Evolutionary conservation across 2,329 filamentous ascomycete genomes (phyloP), one percentile per base, ranked within the genome.

Genomic region (Colletotrichum destructivum): DNA sequence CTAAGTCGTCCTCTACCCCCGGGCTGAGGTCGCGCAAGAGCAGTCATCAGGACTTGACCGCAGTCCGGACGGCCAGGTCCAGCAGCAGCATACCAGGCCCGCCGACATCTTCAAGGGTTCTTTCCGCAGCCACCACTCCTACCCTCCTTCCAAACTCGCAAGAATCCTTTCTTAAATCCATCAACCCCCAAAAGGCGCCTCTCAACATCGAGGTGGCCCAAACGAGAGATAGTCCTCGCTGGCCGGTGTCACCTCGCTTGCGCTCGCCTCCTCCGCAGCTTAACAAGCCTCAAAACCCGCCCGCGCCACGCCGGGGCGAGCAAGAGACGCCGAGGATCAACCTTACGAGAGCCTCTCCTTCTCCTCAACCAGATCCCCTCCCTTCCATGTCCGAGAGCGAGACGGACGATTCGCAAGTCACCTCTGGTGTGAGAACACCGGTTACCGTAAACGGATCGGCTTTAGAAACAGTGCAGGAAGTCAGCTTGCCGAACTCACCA

Each of bases 391-490:
- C 84, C 13, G 88, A 90, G 73, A 86, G 82, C 75, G 88, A 90
- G 73, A 81, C 81, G 66, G 89, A 90, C 75, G 89, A 90, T 49
- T 74, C 79, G 13, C 81, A 84, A 49, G 76, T 82, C n/a, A 81
- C 82, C 55, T 83, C 88, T 23, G 90, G 89, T 61, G 84, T 89
- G 83, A 84, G 88, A 78, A 90, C 90, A 21, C 89, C 90, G 26
- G 87, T 86, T 44, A 69, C 73, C 40, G 87, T 91, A 75, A 89
- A 88, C 71, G 85, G 87, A 63, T 90, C 91, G 60, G 90, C 89
- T 59, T 84, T 98, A 69, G 96, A 97, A 82, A 98, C 96, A 0
- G 96, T 98, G 18, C 93, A 98, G 79, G 96, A 98, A 85, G 91
- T 93, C 65, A 96, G 94, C 82, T 89, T 94, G 72, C 91, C 92